These are phyloP conservation scores for Candida koratica DNA, from an alignment of 805 yeast genomes.

Conservation along the genomic window DNA sequence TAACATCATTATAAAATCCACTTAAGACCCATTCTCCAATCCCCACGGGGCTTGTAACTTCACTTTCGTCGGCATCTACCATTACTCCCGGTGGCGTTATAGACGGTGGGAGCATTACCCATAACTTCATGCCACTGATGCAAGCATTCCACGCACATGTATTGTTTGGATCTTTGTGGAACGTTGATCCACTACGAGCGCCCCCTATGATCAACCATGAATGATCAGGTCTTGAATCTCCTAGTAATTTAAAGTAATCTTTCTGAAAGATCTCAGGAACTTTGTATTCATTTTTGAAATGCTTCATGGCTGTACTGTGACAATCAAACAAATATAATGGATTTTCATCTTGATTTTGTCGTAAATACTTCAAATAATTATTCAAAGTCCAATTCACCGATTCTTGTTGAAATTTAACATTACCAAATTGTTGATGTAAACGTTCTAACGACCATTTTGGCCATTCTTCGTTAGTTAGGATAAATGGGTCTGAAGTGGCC, in stretches of 20 bases:
- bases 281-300: conserved; percentile 49
- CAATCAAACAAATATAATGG: conserved; percentile 88
- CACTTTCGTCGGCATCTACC: conserved; percentile 72
- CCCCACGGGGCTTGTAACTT: conserved; percentile 89
- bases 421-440: conserved; percentile 52
- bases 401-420: conserved; percentile 74
- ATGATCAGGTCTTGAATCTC: conserved; percentile 73
- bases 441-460: conserved; percentile 58
- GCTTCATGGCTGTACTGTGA: conserved; percentile 60
- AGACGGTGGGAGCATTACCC: conserved; percentile 86
- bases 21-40: conserved; percentile 86
- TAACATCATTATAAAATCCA: conserved; percentile 73
- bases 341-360: conserved; percentile 66
- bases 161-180: conserved; percentile 89
- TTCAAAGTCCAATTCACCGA: conserved; percentile 73
- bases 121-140: conserved; percentile 68
- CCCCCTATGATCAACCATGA: conserved; percentile 93
- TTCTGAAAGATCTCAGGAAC: conserved; percentile 50
- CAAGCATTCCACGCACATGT: conserved; percentile 91
- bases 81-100: conserved; percentile 81
- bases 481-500: conserved; percentile 57
- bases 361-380: conserved; percentile 58
- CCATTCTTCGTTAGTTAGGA: conserved; percentile 52
- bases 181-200: conserved; percentile 76
- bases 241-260: conserved; percentile 58